These are phyloP conservation scores for Platanthera zijinensis DNA, from an alignment of 106 monocot species.

Conservation along the genomic window DNA sequence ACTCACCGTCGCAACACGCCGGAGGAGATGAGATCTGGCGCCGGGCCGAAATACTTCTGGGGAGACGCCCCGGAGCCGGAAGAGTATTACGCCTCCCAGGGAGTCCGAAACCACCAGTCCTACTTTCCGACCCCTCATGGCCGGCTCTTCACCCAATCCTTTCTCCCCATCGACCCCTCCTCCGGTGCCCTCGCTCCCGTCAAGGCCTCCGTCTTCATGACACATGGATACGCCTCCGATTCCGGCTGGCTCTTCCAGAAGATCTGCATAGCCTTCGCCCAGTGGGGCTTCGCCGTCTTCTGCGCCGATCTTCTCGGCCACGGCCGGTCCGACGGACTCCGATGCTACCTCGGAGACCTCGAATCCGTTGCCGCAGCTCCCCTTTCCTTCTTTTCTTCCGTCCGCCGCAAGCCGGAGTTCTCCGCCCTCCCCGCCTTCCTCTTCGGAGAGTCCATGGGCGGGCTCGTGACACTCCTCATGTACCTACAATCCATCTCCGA, in stretches of 20 bases:
- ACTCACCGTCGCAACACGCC: neutral
- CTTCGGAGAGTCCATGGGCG: conserved; percentile 93
- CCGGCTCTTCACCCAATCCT: conserved; percentile 86
- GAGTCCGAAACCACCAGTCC: conserved; percentile 58
- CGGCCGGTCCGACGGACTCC: conserved; percentile 49
- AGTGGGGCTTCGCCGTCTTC: conserved; percentile 93
- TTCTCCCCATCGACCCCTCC: conserved; percentile 45
- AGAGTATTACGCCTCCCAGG: conserved; percentile 74
- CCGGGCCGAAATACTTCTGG: conserved; percentile 60
- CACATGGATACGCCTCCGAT: conserved; percentile 96
- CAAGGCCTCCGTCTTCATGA: conserved; percentile 85
- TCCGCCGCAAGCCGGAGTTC: conserved; percentile 22
- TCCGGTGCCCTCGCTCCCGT: conserved; percentile 17
- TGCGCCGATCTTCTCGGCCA: conserved; percentile 95
- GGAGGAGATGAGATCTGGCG: neutral
- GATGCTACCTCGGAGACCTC: conserved; percentile 73
- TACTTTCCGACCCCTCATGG: conserved; percentile 55
- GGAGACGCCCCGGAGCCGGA: conserved; percentile 54
- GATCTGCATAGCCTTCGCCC: conserved; percentile 71
- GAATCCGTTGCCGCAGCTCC: conserved; percentile 63
- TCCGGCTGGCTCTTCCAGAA: conserved; percentile 95
- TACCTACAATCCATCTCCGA: conserved; percentile 49
- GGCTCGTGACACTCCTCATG: conserved; percentile 61
- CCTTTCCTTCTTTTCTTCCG: conserved; percentile 73
- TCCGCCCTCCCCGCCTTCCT: conserved; percentile 67